phyloP scores from a whole-genome alignment of 78 protist genomes.

The Polysphondylium violaceum region DNA sequence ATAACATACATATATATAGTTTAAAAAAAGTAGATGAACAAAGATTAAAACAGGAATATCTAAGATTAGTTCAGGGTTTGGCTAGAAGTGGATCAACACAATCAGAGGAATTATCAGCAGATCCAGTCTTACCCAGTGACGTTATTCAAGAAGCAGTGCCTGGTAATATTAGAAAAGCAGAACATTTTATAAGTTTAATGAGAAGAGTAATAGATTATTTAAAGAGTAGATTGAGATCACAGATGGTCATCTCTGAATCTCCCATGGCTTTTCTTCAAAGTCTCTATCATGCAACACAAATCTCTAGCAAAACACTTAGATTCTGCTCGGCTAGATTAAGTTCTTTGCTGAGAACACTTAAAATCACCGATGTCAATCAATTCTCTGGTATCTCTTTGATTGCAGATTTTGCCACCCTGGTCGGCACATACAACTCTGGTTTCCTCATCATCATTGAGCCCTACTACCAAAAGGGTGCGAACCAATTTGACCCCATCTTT shows the following conservation, averaged over 20 bases:
- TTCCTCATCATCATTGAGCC: conserved; percentile 95
- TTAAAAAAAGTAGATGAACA: conserved; percentile 54
- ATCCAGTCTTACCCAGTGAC: conserved; percentile 86
- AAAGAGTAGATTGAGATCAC: conserved; percentile 45
- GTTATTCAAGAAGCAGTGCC: conserved; percentile 95
- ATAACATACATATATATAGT: background rate
- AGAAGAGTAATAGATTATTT: conserved; percentile 88
- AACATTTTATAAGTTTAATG: conserved; percentile 85
- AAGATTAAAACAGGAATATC: conserved; percentile 62
- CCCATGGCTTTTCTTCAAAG: conserved; percentile 85
- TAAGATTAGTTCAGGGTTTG: conserved; percentile 60
- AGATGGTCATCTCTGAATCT: conserved; percentile 66
- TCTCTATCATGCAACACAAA: conserved; percentile 44
- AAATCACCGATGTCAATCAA: conserved; percentile 87
- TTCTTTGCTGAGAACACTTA: conserved; percentile 94
- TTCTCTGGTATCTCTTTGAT: conserved; percentile 86
- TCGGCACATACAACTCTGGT: conserved; percentile 93
- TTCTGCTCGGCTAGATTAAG: conserved; percentile 90
- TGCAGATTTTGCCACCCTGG: conserved; percentile 92
- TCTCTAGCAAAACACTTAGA: conserved; percentile 40
- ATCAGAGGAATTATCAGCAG: conserved; percentile 35
- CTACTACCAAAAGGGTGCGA: conserved; percentile 38
- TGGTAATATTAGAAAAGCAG: conserved; percentile 95
- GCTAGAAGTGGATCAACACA: conserved; percentile 51
- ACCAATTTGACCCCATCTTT: conserved; percentile 82